These are phyloP conservation scores for Ulmus americana DNA, from an alignment of 331 rosid species.

Conservation along the genomic window DNA sequence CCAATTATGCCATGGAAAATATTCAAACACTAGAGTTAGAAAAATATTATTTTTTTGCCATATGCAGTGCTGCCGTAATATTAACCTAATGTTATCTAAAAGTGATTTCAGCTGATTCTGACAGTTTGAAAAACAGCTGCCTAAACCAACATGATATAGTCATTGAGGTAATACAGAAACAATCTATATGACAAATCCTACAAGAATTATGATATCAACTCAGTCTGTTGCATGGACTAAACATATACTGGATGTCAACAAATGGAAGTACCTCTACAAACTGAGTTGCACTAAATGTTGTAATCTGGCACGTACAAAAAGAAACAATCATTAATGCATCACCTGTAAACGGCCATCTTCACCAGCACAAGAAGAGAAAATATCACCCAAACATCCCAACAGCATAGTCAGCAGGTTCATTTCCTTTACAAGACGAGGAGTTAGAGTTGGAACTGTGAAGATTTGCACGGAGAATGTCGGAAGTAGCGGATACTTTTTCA, in stretches of 20 bases:
- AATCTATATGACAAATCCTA: background rate
- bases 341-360: constrained; percentile 75
- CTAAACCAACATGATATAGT: background rate
- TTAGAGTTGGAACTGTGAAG: constrained; percentile 88
- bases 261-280: constrained; percentile 2
- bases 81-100: background rate
- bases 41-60: no score
- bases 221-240: background rate
- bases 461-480: constrained; percentile 87
- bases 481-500: constrained; percentile 55
- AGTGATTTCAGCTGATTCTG: background rate
- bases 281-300: constrained; percentile 1
- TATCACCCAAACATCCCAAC: constrained; percentile 65
- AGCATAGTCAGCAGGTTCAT: constrained; percentile 69
- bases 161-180: background rate
- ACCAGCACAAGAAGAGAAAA: constrained; percentile 70
- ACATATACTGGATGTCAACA: background rate
- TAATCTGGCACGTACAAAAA: constrained; percentile 6
- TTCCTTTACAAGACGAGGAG: constrained; percentile 85
- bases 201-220: background rate
- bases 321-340: constrained; percentile 14
- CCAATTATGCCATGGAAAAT: no score
- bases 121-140: background rate
- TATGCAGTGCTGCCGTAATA: no score
- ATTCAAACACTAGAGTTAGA: no score